Percentiles rank a stretch among this genome's conserved stretches.
phyloP scores from a whole-genome alignment of 495 filamentous ascomycete genomes.

The Tetracladium setigerum region DNA sequence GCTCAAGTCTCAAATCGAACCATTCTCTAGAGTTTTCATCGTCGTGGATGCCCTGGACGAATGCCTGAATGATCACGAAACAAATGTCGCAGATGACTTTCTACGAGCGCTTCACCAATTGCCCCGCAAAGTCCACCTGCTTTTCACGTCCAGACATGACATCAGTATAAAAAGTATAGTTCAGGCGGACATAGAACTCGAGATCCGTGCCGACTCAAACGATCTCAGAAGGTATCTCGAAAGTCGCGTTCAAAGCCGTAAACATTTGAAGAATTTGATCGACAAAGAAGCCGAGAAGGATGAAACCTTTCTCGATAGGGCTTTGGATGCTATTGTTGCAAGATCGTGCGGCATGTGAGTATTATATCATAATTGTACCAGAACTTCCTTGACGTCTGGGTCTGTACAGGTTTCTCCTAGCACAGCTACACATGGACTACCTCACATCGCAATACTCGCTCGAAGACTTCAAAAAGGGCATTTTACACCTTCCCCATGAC shows the following conservation, averaged over 20 bases:
- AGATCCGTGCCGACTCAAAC: neutral
- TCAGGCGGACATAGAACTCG: neutral
- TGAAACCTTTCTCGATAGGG: neutral
- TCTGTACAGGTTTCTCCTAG: neutral
- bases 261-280: neutral
- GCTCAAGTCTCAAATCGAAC: neutral
- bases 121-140: neutral
- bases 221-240: neutral
- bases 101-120: neutral
- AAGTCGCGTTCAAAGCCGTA: neutral
- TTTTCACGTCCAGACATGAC: neutral
- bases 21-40: neutral
- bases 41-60: slow-evolving; percentile 3
- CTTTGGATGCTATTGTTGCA: neutral
- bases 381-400: neutral
- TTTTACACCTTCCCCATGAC: neutral
- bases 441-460: too few species aligned
- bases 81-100: neutral
- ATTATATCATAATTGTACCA: neutral
- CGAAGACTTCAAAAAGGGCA: too few species aligned
- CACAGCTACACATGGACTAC: neutral
- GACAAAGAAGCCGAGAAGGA: too few species aligned
- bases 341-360: neutral
- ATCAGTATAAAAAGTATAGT: neutral
- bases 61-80: neutral